Evolutionary conservation across 768 basidiomycete species (phyloP).

Genomic region (Auricularia heimuer): DNA sequence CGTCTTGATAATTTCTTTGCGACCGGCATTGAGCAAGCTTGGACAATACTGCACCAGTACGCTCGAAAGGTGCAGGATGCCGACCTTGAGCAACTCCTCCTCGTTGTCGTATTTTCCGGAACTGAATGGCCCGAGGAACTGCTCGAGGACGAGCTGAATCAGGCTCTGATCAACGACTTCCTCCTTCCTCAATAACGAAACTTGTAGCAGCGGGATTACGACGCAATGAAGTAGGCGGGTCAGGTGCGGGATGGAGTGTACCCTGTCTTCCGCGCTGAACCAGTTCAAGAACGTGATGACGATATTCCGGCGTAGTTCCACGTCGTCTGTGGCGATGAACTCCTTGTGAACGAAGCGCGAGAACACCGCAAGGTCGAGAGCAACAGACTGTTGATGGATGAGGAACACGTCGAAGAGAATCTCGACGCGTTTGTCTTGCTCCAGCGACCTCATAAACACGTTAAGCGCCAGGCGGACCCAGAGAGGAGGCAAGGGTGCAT

Average conservation of each 20-base stretch:
- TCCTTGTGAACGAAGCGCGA: slow-evolving; percentile 82
- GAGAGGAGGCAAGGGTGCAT: slow-evolving; percentile 20
- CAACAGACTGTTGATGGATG: slow-evolving; percentile 67
- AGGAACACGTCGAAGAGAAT: slow-evolving; percentile 81
- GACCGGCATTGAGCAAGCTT: slow-evolving; percentile 64
- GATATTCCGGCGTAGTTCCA: slow-evolving; percentile 68
- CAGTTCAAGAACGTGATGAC: slow-evolving; percentile 77
- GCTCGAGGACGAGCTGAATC: slow-evolving; percentile 54
- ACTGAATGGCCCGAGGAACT: slow-evolving; percentile 75
- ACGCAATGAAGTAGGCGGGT: slow-evolving; percentile 54
- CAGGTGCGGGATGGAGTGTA: slow-evolving; percentile 68
- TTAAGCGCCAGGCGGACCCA: slow-evolving; percentile 57
- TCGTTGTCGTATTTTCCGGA: slow-evolving; percentile 41
- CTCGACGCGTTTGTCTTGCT: slow-evolving; percentile 69
- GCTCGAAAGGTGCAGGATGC: slow-evolving; percentile 82
- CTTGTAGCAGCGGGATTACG: slow-evolving; percentile 75
- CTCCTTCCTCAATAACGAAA: slow-evolving; percentile 39
- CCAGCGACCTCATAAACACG: slow-evolving; percentile 66
- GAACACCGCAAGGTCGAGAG: slow-evolving; percentile 69
- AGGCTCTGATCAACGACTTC: slow-evolving; percentile 61
- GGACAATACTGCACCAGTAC: slow-evolving; percentile 79
- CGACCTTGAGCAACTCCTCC: slow-evolving; percentile 85
- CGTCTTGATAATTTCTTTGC: slow-evolving; percentile 89
- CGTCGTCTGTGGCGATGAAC: slow-evolving; percentile 62
- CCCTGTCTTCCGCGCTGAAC: slow-evolving; percentile 58